A percentile compares a stretch with the other conserved stretches of the same genome.
phyloP scores from a whole-genome alignment of 306 rosid species.

The Castanea crenata region DNA sequence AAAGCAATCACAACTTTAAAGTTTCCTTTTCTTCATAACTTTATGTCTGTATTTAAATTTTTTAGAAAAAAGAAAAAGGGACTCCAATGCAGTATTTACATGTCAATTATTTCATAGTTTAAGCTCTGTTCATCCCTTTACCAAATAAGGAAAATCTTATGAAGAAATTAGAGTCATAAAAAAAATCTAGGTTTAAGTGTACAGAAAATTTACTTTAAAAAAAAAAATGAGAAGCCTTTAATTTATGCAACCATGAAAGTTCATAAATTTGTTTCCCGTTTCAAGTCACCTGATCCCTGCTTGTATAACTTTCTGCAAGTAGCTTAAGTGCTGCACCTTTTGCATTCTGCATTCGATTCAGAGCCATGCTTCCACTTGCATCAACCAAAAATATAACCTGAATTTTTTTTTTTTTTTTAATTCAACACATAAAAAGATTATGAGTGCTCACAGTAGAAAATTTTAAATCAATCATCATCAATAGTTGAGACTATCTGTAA shows the following conservation, averaged over 20 bases:
- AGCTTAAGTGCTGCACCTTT: conserved; percentile 97
- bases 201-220: background rate
- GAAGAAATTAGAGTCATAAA: background rate
- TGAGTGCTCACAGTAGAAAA: background rate
- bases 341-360: conserved; percentile 98
- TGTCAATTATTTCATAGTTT: conserved; percentile 11
- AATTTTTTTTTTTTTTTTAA: background rate
- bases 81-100: conserved; percentile 14
- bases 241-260: conserved; percentile 7
- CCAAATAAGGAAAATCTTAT: conserved; percentile 18
- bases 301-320: conserved; percentile 96
- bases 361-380: conserved; percentile 99
- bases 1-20: background rate
- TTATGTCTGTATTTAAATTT: background rate
- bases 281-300: conserved; percentile 87
- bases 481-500: background rate
- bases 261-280: conserved; percentile 4
- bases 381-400: conserved; percentile 97
- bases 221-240: background rate
- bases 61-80: background rate
- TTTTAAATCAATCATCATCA: background rate
- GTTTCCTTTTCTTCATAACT: background rate
- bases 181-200: background rate
- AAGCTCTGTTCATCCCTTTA: conserved; percentile 3
- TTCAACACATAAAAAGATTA: background rate